These are phyloP conservation scores for Candida tibetensis DNA, from an alignment of 805 yeast species.

Conservation along the genomic window DNA sequence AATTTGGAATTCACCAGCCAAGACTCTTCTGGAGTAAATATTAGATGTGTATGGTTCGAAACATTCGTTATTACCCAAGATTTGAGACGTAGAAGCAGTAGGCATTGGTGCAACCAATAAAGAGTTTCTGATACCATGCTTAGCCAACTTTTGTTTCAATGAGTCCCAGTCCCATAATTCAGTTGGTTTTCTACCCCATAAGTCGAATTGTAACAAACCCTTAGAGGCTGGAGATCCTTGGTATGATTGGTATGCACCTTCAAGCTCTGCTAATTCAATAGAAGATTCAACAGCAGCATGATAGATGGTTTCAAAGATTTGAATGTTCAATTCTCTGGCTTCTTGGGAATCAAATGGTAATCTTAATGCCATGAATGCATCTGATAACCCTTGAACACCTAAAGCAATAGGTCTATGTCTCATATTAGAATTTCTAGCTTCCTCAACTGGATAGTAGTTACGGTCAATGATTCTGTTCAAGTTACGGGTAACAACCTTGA, in stretches of 20 bases:
- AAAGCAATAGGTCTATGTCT: constrained; percentile 92
- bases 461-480: constrained; percentile 81
- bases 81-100: constrained; percentile 96
- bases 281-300: constrained; percentile 92
- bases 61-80: constrained; percentile 90
- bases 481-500: constrained; percentile 76
- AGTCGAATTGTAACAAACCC: constrained; percentile 81
- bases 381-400: constrained; percentile 98
- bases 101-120: constrained; percentile 95
- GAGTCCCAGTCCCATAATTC: constrained; percentile 83
- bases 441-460: constrained; percentile 78
- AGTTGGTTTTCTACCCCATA: constrained; percentile 82
- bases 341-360: constrained; percentile 81
- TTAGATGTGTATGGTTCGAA: constrained; percentile 96
- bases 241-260: constrained; percentile 72
- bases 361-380: constrained; percentile 74
- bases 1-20: constrained; percentile 91
- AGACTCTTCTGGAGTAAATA: constrained; percentile 83
- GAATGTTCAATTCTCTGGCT: constrained; percentile 73
- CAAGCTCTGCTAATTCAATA: constrained; percentile 65
- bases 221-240: constrained; percentile 87
- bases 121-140: constrained; percentile 81
- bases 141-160: constrained; percentile 55
- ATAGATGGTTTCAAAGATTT: constrained; percentile 92
- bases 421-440: constrained; percentile 72